Conservation (phyloP, 2,329 filamentous ascomycete genomes). For the Colletotrichum zoysiae region DNA sequence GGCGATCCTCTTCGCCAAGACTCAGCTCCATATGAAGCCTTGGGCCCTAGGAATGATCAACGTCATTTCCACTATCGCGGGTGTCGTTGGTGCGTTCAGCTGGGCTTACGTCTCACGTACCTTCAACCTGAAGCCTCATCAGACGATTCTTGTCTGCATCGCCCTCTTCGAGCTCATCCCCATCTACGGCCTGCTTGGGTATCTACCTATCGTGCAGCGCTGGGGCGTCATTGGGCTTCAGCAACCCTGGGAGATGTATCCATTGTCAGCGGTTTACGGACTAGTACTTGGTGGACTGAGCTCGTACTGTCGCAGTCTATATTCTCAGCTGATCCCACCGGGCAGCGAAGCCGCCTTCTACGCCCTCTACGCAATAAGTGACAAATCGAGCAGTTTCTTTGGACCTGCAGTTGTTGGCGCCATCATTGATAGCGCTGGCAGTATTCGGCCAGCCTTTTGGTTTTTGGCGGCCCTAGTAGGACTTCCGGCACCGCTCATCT, state of each 20-base stretch:
- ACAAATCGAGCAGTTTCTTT: constrained; percentile 83
- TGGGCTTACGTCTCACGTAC: constrained; percentile 84
- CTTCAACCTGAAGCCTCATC: constrained; percentile 79
- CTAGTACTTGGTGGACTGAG: constrained; percentile 94
- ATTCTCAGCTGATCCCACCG: constrained; percentile 92
- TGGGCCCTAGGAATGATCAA: constrained; percentile 93
- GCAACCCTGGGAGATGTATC: constrained; percentile 97
- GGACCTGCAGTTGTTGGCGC: constrained; percentile 93
- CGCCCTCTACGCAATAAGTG: constrained; percentile 88
- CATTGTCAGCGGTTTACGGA: constrained; percentile 89
- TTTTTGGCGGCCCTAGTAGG: constrained; percentile 90
- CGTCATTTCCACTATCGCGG: constrained; percentile 87
- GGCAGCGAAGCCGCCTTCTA: constrained; percentile 97
- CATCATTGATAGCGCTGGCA: constrained; percentile 87
- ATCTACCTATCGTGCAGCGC: constrained; percentile 80
- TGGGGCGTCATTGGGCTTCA: constrained; percentile 89
- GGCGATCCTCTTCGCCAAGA: constrained; percentile 96
- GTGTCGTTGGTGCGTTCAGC: constrained; percentile 88
- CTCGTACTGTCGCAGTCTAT: constrained; percentile 91
- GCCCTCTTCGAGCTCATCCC: constrained; percentile 92
- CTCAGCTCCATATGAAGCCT: constrained; percentile 88
- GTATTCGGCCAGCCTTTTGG: constrained; percentile 89
- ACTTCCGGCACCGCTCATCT: constrained; percentile 86
- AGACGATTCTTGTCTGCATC: constrained; percentile 94
- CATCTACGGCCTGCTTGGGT: constrained; percentile 89